A percentile compares a stretch with the other conserved stretches of the same genome.
Evolutionary conservation across 164 flowering plant species (phyloP).

Genomic region (Chloranthus sessilifolius): DNA sequence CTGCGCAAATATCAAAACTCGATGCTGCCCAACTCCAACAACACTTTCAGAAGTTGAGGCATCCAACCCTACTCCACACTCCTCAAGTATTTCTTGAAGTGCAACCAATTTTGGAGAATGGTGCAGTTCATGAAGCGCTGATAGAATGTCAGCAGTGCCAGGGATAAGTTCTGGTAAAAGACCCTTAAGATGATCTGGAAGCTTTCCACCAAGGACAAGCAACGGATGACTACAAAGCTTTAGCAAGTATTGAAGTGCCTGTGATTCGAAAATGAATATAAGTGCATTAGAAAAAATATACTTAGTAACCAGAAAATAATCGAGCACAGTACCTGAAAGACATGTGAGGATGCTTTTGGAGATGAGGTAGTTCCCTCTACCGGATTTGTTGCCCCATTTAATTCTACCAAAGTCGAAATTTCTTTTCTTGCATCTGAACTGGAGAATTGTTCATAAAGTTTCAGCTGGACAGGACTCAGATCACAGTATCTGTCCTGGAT

Average conservation of each 20-base stretch:
- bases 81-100: constrained; percentile 92
- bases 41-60: constrained; percentile 58
- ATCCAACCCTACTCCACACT: constrained; percentile 96
- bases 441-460: constrained; percentile 90
- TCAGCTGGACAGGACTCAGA: constrained; percentile 79
- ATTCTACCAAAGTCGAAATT: constrained; percentile 59
- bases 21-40: constrained; percentile 75
- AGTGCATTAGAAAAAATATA: not conserved
- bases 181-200: constrained; percentile 42
- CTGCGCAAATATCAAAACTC: constrained; percentile 95
- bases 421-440: constrained; percentile 80
- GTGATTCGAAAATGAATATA: constrained; percentile 18
- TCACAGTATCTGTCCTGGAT: constrained; percentile 99
- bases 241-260: constrained; percentile 96
- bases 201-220: constrained; percentile 76
- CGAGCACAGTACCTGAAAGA: constrained; percentile 68
- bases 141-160: constrained; percentile 38
- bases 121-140: constrained; percentile 74
- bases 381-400: constrained; percentile 37
- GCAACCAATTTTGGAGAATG: constrained; percentile 98
- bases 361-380: constrained; percentile 37
- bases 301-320: not conserved
- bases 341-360: constrained; percentile 84
- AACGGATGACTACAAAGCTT: constrained; percentile 99
- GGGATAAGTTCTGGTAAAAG: constrained; percentile 55